phyloP scores from a whole-genome alignment of 768 basidiomycete species.

The Leccinum truebloodii region DNA sequence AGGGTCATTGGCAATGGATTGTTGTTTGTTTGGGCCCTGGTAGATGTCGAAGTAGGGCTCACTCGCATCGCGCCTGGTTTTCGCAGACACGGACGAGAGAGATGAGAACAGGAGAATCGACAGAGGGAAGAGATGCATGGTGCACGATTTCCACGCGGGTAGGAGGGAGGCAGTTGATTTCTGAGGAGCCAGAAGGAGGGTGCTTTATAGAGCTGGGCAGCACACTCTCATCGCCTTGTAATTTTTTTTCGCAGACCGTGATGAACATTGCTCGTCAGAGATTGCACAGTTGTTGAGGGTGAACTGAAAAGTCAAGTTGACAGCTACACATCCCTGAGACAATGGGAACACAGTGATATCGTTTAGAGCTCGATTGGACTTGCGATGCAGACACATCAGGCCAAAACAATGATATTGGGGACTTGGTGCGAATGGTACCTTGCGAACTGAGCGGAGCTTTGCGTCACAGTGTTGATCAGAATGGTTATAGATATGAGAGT shows the following conservation, averaged over 20 bases:
- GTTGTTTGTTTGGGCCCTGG: constrained; percentile 14
- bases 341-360: constrained; percentile 3
- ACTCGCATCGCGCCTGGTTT: constrained; percentile 10
- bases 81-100: constrained; percentile 6
- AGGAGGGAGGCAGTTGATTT: constrained; percentile 5
- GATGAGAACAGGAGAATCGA: constrained; percentile 8
- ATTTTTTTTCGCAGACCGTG: neutral
- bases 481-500: neutral
- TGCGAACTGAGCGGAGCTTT: neutral
- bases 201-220: constrained; percentile 5
- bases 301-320: neutral
- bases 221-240: neutral
- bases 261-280: neutral
- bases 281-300: neutral
- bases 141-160: neutral
- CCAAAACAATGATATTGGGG: neutral
- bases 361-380: neutral
- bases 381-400: neutral
- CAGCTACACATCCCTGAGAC: constrained; percentile 1
- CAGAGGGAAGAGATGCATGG: constrained; percentile 10
- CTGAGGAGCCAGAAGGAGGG: neutral
- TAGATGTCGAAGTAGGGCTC: constrained; percentile 16
- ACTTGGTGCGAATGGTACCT: neutral
- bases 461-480: neutral
- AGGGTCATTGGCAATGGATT: constrained; percentile 12